A percentile compares a stretch with the other conserved stretches of the same genome.
Evolutionary conservation across 257 asterid species (phyloP).

Genomic region (Phtheirospermum japonicum): DNA sequence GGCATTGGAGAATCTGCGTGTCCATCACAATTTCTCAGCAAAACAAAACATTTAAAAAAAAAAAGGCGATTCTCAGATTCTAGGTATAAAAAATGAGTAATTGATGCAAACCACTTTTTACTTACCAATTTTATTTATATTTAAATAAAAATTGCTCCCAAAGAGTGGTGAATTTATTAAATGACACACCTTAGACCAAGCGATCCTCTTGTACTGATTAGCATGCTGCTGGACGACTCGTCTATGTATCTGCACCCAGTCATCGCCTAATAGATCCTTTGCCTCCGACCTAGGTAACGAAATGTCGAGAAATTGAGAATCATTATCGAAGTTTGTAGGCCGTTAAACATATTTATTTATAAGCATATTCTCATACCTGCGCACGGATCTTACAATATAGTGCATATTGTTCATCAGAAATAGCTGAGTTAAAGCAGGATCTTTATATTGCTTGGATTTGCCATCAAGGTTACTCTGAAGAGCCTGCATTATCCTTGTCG

Average conservation of each 20-base stretch:
- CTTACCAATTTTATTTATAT: background rate
- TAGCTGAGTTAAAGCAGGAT: slow-evolving; percentile 87
- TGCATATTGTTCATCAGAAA: slow-evolving; percentile 93
- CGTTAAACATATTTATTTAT: background rate
- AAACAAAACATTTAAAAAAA: background rate
- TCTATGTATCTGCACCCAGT: slow-evolving; percentile 98
- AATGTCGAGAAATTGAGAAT: slow-evolving; percentile 11
- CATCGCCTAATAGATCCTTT: slow-evolving; percentile 88
- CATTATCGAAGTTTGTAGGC: background rate
- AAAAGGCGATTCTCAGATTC: no score
- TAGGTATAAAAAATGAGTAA: no score
- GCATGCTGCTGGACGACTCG: slow-evolving; percentile 96
- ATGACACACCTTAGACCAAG: slow-evolving; percentile 83
- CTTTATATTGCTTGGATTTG: slow-evolving; percentile 91
- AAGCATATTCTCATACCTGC: slow-evolving; percentile 52
- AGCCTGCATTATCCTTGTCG: slow-evolving; percentile 83
- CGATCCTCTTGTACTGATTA: slow-evolving; percentile 89
- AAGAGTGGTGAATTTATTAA: background rate
- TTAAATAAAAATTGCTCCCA: background rate
- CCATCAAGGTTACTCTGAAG: slow-evolving; percentile 88
- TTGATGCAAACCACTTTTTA: background rate
- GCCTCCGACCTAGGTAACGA: slow-evolving; percentile 79
- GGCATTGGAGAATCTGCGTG: slow-evolving; percentile 82
- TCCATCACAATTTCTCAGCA: slow-evolving; percentile 1
- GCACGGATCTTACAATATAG: slow-evolving; percentile 90